Evolutionary conservation across 306 rosid species (phyloP), one percentile per base, ranked within the genome.

Genomic region (Sophora flavescens): DNA sequence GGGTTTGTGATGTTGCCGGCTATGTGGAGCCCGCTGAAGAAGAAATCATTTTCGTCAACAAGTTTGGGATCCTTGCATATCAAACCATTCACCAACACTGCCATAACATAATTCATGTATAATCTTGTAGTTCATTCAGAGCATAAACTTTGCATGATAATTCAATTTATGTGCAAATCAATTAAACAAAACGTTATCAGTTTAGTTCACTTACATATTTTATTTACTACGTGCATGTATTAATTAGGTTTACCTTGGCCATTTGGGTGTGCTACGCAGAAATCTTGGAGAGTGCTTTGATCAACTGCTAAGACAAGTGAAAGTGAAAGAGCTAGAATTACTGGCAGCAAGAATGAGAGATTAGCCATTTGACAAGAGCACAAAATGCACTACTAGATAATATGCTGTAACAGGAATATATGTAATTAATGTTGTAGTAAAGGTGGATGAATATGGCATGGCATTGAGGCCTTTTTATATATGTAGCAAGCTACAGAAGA

Each of bases 61-160:
- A 64, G 74, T 28, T 85, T 85, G 1, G 84, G 74, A 58, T 85
- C 86, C 64, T 85, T 85, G 82, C 86, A 82, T 10, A 8, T 53
- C 5, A 53, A 59, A 10, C 86, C 22, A 22, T 22, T 22, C 22
- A 22, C 22, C 22, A 22, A 22, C 10, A 63, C 69, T 77, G 78
- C 58, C 78, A 70, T 5, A 71, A n/a, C 1, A 22, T 22, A 22
- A 3, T 70, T 59, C 2, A 61, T 67, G 6, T 28, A 35, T 80
- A 80, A 54, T 72, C 13, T 66, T 52, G n/a, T n/a, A n/a, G n/a
- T n/a, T n/a, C n/a, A n/a, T n/a, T n/a, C n/a, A n/a, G n/a, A n/a
- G n/a, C n/a, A n/a, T n/a, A n/a, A n/a, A n/a, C n/a, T n/a, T n/a
- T n/a, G n/a, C n/a, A n/a, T n/a, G 22, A 22, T 3, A 30, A 30